Conservation (phyloP, 768 basidiomycete genomes). For the Tulasnella calospora region DNA sequence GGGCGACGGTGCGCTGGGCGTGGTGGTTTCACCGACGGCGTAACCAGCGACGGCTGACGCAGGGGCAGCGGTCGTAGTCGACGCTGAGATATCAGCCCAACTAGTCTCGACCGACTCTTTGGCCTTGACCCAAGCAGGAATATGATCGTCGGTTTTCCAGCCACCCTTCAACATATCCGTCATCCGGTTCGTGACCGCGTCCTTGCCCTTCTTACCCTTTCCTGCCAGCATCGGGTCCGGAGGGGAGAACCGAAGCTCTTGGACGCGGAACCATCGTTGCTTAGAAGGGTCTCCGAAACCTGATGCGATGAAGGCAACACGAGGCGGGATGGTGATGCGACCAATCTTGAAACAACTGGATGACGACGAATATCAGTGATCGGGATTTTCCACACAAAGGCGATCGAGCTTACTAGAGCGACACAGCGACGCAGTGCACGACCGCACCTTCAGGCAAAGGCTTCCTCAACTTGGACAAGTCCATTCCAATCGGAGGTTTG, state of each 20-base stretch:
- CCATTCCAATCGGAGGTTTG: slow-evolving; percentile 1
- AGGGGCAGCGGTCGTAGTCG: not conserved
- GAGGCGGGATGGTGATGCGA: slow-evolving; percentile 28
- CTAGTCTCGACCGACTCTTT: not conserved
- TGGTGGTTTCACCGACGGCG: not conserved
- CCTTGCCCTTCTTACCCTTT: slow-evolving; percentile 8
- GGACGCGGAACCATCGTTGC: slow-evolving; percentile 28
- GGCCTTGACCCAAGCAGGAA: not conserved
- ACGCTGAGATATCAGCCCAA: not conserved
- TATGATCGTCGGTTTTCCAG: slow-evolving; percentile 26
- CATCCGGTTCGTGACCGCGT: slow-evolving; percentile 21
- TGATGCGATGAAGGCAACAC: slow-evolving; percentile 26
- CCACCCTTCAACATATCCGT: slow-evolving; percentile 27
- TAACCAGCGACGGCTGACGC: not conserved
- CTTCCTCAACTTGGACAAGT: slow-evolving; percentile 10
- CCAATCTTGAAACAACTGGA: slow-evolving; percentile 28
- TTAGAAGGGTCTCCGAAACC: slow-evolving; percentile 26
- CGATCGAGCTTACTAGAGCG: slow-evolving; percentile 21
- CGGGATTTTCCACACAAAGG: not conserved
- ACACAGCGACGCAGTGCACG: slow-evolving; percentile 27
- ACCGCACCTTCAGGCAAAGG: slow-evolving; percentile 26
- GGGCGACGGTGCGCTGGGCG: not conserved
- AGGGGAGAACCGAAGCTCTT: slow-evolving; percentile 22
- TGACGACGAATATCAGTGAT: not conserved
- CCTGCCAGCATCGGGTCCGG: slow-evolving; percentile 8